phyloP scores from a whole-genome alignment of 2,329 filamentous ascomycete genomes.

The Pseudofabraea citricarpa region DNA sequence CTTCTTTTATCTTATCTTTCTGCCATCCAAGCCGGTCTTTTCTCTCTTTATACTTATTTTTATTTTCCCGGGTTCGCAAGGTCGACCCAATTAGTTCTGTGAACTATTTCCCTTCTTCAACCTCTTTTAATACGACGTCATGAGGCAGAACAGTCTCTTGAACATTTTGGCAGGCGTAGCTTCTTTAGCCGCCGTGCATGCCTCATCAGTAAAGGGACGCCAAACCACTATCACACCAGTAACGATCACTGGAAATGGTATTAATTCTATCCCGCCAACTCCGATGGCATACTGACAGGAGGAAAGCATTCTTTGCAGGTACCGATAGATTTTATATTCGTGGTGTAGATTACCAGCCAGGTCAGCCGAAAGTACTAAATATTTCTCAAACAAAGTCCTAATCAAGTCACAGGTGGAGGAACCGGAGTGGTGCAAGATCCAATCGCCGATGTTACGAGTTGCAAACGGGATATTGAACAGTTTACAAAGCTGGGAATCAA shows the following conservation, averaged over 20 bases:
- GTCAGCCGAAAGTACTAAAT: background rate
- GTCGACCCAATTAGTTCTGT: background rate
- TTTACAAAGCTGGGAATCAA: conserved; percentile 66
- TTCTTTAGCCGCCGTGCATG: background rate
- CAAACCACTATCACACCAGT: conserved; percentile 18
- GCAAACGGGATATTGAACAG: conserved; percentile 61
- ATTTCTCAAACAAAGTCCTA: too few species aligned
- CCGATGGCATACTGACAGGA: conserved; percentile 2
- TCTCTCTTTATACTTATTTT: background rate
- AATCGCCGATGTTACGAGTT: conserved; percentile 52
- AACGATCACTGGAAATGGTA: conserved; percentile 29
- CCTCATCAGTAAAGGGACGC: conserved; percentile 5
- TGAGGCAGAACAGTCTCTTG: background rate
- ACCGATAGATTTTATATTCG: conserved; percentile 47
- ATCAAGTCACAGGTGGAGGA: conserved; percentile 41
- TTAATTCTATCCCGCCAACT: background rate
- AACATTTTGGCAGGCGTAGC: background rate
- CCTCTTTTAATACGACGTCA: too few species aligned
- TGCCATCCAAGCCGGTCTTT: background rate
- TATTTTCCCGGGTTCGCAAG: background rate
- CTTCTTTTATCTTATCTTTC: background rate
- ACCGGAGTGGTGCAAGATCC: conserved; percentile 58
- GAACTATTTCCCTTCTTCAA: too few species aligned
- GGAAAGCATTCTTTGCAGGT: conserved; percentile 25
- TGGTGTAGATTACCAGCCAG: conserved; percentile 53